Conservation (phyloP, 2,329 filamentous ascomycete genomes). For the Neonectria coccinea region DNA sequence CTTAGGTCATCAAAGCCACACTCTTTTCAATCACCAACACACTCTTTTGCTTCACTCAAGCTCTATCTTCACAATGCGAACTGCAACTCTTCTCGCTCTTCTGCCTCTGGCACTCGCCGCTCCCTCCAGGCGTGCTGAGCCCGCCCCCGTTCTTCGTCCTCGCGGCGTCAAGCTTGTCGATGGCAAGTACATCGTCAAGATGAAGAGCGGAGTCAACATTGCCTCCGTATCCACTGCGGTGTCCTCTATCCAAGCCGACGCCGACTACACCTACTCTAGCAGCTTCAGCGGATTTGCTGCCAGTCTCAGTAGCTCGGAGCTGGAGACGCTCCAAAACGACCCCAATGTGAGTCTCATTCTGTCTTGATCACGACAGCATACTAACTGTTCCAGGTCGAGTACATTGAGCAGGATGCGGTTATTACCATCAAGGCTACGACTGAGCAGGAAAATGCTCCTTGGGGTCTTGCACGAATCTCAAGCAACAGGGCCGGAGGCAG, state of each 20-base stretch:
- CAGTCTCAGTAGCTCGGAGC: constrained; percentile 42
- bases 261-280: constrained; percentile 47
- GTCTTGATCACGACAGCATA: not conserved
- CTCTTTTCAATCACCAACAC: too few relatives aligned
- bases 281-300: constrained; percentile 47
- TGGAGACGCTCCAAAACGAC: constrained; percentile 44
- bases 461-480: constrained; percentile 55
- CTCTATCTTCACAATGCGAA: constrained; percentile 46
- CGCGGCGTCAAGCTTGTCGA: constrained; percentile 48
- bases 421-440: constrained; percentile 45
- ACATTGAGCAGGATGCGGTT: constrained; percentile 55
- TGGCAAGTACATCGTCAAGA: constrained; percentile 55
- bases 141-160: constrained; percentile 51
- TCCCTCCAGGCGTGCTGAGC: constrained; percentile 48
- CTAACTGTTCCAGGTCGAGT: constrained; percentile 47
- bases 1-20: too few relatives aligned
- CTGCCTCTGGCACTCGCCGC: constrained; percentile 49
- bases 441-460: constrained; percentile 52
- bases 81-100: constrained; percentile 49
- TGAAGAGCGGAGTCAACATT: constrained; percentile 44
- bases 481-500: constrained; percentile 45
- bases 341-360: constrained; percentile 37
- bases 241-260: constrained; percentile 45
- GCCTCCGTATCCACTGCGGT: constrained; percentile 44
- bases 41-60: too few relatives aligned